These are phyloP conservation scores for Daldinia childiae DNA, from an alignment of 495 filamentous ascomycete species.

Conservation along the genomic window DNA sequence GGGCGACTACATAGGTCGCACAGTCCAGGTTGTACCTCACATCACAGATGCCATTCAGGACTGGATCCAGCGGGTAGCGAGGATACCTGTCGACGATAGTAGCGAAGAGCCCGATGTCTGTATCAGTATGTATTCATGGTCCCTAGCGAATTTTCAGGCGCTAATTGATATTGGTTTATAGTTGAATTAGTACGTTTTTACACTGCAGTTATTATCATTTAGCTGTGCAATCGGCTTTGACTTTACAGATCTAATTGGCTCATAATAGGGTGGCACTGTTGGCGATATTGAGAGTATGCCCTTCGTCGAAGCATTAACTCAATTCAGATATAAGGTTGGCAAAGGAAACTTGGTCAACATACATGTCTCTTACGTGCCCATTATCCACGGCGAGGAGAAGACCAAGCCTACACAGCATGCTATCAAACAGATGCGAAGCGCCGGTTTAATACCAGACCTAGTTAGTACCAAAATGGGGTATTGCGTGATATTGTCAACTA, in stretches of 20 bases:
- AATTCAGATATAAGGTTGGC: slow-evolving; percentile 75
- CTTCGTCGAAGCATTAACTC: slow-evolving; percentile 86
- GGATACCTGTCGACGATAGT: slow-evolving; percentile 87
- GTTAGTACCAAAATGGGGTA: slow-evolving; percentile 50
- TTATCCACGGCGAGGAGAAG: slow-evolving; percentile 86
- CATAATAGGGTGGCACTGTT: slow-evolving; percentile 48
- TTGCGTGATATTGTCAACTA: background rate
- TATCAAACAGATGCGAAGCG: slow-evolving; percentile 80
- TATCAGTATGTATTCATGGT: slow-evolving; percentile 62
- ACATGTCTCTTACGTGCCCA: slow-evolving; percentile 81
- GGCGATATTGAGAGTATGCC: slow-evolving; percentile 91
- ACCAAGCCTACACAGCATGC: slow-evolving; percentile 96
- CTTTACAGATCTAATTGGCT: slow-evolving; percentile 4
- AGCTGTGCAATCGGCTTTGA: slow-evolving; percentile 1
- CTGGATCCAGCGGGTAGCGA: slow-evolving; percentile 89
- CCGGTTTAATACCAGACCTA: slow-evolving; percentile 86
- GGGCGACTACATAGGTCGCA: slow-evolving; percentile 90
- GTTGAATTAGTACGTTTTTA: slow-evolving; percentile 49
- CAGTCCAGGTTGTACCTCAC: slow-evolving; percentile 94
- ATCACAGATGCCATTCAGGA: slow-evolving; percentile 90
- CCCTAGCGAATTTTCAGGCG: background rate
- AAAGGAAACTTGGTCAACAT: slow-evolving; percentile 87
- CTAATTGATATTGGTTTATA: slow-evolving; percentile 32
- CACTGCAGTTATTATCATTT: background rate
- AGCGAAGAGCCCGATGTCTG: slow-evolving; percentile 88